Conservation (phyloP, 306 rosid species). For the Canavalia gladiata region DNA sequence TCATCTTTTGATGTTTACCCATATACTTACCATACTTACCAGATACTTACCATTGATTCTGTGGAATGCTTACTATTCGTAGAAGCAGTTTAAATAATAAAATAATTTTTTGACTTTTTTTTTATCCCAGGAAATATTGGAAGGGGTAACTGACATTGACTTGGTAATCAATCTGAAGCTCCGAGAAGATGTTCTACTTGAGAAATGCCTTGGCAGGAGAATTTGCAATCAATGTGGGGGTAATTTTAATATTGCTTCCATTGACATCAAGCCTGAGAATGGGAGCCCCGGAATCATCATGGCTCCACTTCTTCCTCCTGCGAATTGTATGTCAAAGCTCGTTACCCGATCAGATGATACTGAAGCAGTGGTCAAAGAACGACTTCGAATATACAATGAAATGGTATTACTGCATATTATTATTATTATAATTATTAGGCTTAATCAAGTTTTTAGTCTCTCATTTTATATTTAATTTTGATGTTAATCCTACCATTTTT, state of each 20-base stretch:
- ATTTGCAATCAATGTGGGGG: slow-evolving; percentile 85
- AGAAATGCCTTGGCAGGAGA: slow-evolving; percentile 96
- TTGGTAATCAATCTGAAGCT: slow-evolving; percentile 91
- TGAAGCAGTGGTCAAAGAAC: slow-evolving; percentile 79
- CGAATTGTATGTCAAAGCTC: slow-evolving; percentile 85
- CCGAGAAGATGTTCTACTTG: slow-evolving; percentile 85
- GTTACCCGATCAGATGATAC: slow-evolving; percentile 86
- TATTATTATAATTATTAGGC: not conserved
- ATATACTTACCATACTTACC: not conserved
- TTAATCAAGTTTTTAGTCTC: too few species aligned
- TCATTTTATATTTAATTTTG: too few species aligned
- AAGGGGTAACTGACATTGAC: slow-evolving; percentile 85
- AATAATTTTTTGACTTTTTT: slow-evolving; percentile 31
- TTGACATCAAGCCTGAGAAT: slow-evolving; percentile 73
- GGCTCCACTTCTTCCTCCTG: slow-evolving; percentile 97
- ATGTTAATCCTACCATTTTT: too few species aligned
- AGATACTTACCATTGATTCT: not conserved
- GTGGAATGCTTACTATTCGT: not conserved
- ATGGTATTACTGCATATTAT: slow-evolving; percentile 61
- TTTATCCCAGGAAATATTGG: slow-evolving; percentile 81
- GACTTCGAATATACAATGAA: slow-evolving; percentile 82
- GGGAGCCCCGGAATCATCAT: slow-evolving; percentile 80
- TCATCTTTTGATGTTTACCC: slow-evolving; percentile 34
- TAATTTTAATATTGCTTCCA: slow-evolving; percentile 86
- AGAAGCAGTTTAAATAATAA: not conserved